Percentiles rank a stretch among this genome's conserved stretches.
Evolutionary conservation across 2,329 filamentous ascomycete species (phyloP).

Genomic region (Ophiognomonia clavigignenti-juglandacearum): DNA sequence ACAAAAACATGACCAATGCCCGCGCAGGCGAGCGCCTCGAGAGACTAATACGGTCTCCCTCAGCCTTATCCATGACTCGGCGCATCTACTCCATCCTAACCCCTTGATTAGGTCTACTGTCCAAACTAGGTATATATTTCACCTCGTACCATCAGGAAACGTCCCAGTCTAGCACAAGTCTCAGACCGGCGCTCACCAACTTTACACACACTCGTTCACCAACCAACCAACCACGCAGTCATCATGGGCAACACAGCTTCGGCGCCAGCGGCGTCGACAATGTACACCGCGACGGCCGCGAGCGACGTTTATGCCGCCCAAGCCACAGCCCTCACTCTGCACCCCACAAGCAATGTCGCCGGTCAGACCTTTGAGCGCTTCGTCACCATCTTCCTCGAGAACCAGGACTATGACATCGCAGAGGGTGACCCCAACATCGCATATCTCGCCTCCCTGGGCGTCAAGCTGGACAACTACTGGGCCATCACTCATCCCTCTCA

Average conservation of each 20-base stretch:
- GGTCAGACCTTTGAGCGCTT: slow-evolving; percentile 55
- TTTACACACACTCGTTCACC: no score
- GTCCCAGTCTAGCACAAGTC: no score
- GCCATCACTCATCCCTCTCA: slow-evolving; percentile 55
- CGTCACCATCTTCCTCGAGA: slow-evolving; percentile 58
- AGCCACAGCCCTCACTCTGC: slow-evolving; percentile 38
- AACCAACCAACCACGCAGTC: not conserved
- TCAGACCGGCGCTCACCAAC: no score
- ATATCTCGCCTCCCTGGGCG: slow-evolving; percentile 48
- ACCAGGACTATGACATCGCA: slow-evolving; percentile 47
- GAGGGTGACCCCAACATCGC: slow-evolving; percentile 41
- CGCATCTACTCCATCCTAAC: not conserved
- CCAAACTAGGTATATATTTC: no score
- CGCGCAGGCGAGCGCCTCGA: not conserved
- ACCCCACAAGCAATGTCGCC: slow-evolving; percentile 39
- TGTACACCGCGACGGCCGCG: slow-evolving; percentile 24
- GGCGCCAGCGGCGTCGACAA: slow-evolving; percentile 8
- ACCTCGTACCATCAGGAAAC: not conserved
- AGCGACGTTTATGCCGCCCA: slow-evolving; percentile 31
- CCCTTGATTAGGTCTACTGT: not conserved
- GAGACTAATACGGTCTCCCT: not conserved
- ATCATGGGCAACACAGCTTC: slow-evolving; percentile 14
- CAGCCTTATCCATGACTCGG: not conserved
- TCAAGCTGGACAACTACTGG: slow-evolving; percentile 48
- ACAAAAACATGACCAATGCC: not conserved